phyloP scores from a whole-genome alignment of 2,329 filamentous ascomycete species.

The Aureobasidium sp. region DNA sequence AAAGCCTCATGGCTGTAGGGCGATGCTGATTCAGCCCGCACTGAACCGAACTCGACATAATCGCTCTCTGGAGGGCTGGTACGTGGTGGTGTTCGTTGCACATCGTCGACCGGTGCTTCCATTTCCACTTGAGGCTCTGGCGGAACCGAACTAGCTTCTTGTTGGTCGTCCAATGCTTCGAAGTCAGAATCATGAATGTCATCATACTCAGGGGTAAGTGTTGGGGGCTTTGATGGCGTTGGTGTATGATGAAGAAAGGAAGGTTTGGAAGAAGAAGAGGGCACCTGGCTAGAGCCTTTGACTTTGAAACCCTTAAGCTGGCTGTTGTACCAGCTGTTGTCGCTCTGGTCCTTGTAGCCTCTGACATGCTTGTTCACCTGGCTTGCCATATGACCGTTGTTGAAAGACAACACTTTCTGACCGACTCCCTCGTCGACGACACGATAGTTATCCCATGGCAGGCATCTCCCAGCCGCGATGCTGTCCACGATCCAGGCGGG shows the following conservation, averaged over 20 bases:
- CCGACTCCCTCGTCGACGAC: conserved; percentile 76
- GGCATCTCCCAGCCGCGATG: conserved; percentile 67
- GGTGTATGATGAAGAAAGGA: background rate
- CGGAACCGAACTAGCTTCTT: background rate
- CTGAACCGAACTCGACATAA: background rate
- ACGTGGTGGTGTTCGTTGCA: conserved; percentile 21
- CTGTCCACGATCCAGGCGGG: conserved; percentile 93
- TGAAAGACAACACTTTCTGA: conserved; percentile 67
- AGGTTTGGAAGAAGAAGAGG: background rate
- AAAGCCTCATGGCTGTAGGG: background rate
- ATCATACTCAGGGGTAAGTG: conserved; percentile 27
- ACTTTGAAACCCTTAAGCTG: conserved; percentile 45
- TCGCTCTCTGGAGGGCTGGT: conserved; percentile 15
- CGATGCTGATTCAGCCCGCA: background rate
- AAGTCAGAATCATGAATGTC: conserved; percentile 18
- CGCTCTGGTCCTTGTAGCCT: conserved; percentile 75
- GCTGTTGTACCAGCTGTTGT: conserved; percentile 72
- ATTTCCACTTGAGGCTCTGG: background rate
- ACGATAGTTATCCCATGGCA: conserved; percentile 81
- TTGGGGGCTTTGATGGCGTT: conserved; percentile 20
- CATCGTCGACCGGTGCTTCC: background rate
- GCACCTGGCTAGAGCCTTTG: background rate
- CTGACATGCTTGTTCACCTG: conserved; percentile 54
- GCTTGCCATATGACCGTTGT: conserved; percentile 57
- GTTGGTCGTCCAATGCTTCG: conserved; percentile 11